Evolutionary conservation across 2,329 filamentous ascomycete species (phyloP).

Genomic region (Colletotrichum musicola): DNA sequence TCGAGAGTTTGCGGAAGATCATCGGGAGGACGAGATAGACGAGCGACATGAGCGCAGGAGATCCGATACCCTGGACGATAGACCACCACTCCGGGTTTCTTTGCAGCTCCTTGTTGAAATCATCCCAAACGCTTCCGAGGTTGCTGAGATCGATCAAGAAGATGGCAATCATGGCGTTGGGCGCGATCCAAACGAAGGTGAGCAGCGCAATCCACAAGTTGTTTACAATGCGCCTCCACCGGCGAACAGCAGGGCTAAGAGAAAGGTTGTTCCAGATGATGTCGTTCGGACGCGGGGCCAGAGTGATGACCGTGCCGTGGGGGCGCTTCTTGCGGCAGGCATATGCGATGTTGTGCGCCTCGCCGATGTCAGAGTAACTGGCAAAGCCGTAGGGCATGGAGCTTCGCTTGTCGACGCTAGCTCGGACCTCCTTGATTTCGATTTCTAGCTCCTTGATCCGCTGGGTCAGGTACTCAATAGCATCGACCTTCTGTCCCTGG

Average conservation of each 20-base stretch:
- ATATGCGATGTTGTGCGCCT: conserved; percentile 90
- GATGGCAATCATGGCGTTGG: conserved; percentile 94
- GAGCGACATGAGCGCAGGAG: conserved; percentile 87
- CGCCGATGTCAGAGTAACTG: conserved; percentile 88
- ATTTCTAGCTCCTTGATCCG: conserved; percentile 86
- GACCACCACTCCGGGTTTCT: conserved; percentile 79
- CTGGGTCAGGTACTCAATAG: conserved; percentile 91
- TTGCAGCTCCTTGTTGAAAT: conserved; percentile 75
- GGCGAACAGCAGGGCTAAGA: conserved; percentile 75
- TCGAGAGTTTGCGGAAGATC: conserved; percentile 89
- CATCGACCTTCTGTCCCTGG: conserved; percentile 83
- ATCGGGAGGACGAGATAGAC: conserved; percentile 90
- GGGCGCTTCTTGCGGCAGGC: conserved; percentile 84
- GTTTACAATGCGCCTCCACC: conserved; percentile 81
- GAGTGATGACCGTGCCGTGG: conserved; percentile 78
- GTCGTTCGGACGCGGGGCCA: conserved; percentile 90
- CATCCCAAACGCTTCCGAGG: conserved; percentile 82
- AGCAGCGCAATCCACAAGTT: conserved; percentile 85
- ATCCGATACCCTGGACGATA: conserved; percentile 90
- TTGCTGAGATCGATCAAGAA: conserved; percentile 91
- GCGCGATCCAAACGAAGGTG: conserved; percentile 88
- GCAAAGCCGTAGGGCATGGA: conserved; percentile 95
- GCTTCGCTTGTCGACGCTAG: conserved; percentile 86
- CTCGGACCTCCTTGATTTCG: conserved; percentile 86
- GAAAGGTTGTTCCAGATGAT: conserved; percentile 96